Evolutionary conservation across 768 basidiomycete genomes (phyloP), one percentile per base, ranked within the genome.

Genomic region (Mycena epipterygia): DNA sequence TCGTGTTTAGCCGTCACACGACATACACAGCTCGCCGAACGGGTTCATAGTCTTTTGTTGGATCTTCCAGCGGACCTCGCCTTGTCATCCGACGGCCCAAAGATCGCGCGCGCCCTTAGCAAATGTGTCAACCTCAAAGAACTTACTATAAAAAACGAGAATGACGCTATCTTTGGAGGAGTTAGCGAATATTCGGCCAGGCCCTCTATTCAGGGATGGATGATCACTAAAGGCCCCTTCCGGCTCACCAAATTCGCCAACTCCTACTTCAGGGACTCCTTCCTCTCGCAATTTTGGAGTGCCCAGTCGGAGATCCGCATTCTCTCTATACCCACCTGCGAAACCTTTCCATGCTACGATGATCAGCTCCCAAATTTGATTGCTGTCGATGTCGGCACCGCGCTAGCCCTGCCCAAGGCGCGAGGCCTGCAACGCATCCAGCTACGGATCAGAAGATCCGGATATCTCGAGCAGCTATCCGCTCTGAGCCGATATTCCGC

Each of bases 121-220:
- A 37, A 27, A 23, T 68, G 59, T 27, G 17, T 62, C 42, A 61
- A 68, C 33, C 60, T 68, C 41, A 68, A 68, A 27, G 58, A 68
- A 29, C 39, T 68, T 41, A 21, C 35, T 12, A 41, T 64, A 3
- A 12, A n/a, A 2, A 2, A 33, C n/a, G 32, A 61, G 9, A 32
- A 2, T 12, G 1, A 23, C 23, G 12, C 5, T 7, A 17, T 11
- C 39, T 19, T 48, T 23, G 35, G 55, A 2, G 35, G 8, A 4
- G 32, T 16, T 35, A 21, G 25, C 35, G 8, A 41, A 13, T 25
- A 30, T 41, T 12, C 39, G 41, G 6, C 16, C 17, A 5, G 4
- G 2, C 17, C 13, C 21, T 48, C 51, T 2, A 53, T 56, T 19
- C 60, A 56, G 16, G 59, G 67, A 0, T 68, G 59, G 67, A 55